Evolutionary conservation across 768 basidiomycete species (phyloP).

Genomic region (Baorangia bicolor): DNA sequence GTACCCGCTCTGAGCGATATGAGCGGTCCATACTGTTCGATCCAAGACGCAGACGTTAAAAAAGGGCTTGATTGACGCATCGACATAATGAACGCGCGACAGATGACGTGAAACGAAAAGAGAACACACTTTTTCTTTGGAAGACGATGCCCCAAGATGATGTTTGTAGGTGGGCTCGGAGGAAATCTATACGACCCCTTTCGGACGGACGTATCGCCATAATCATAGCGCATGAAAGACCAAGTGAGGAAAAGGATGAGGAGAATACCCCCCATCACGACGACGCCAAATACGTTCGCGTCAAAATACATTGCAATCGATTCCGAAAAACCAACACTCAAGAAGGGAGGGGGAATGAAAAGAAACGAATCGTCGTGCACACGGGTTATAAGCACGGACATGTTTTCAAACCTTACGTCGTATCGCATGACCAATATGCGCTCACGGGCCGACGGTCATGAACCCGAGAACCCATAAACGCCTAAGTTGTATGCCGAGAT

Average conservation of each 20-base stretch:
- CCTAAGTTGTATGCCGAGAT: too few species aligned
- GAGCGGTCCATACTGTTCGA: constrained; percentile 55
- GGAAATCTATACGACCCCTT: neutral
- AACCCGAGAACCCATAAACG: too few species aligned
- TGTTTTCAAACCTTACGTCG: too few species aligned
- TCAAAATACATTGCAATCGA: neutral
- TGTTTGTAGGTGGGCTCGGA: constrained; percentile 5
- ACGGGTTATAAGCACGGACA: too few species aligned
- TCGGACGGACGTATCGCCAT: neutral
- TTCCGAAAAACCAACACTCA: neutral
- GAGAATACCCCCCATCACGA: neutral
- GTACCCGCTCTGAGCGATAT: constrained; percentile 50
- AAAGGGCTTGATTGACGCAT: neutral
- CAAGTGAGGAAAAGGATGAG: neutral
- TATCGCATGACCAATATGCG: too few species aligned
- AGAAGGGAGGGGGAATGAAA: neutral
- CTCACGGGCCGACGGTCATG: too few species aligned
- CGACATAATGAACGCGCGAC: neutral
- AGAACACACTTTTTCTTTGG: constrained; percentile 2
- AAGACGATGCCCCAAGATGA: constrained; percentile 3
- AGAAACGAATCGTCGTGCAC: neutral
- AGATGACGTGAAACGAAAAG: neutral
- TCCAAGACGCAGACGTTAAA: constrained; percentile 47
- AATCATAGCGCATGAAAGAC: neutral
- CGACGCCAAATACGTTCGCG: neutral